These are phyloP conservation scores for Rhodofomes roseus DNA, from an alignment of 1,284 basidiomycete genomes.

Conservation along the genomic window DNA sequence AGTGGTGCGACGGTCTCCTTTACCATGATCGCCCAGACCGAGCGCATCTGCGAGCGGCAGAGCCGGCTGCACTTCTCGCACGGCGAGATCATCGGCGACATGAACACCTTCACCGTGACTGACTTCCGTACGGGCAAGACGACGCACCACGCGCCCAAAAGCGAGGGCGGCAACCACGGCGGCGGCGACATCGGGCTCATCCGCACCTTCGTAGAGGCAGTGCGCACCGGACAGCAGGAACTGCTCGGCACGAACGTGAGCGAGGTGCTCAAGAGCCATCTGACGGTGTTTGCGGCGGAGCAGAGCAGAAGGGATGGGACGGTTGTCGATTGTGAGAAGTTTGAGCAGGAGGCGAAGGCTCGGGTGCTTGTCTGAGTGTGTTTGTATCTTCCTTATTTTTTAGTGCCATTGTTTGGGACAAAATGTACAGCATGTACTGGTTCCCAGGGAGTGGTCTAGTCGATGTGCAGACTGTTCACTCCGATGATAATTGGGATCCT, in stretches of 20 bases:
- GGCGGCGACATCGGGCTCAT: constrained; percentile 79
- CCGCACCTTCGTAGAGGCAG: constrained; percentile 68
- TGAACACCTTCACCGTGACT: constrained; percentile 70
- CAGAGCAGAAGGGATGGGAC: constrained; percentile 61
- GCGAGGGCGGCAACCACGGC: constrained; percentile 70
- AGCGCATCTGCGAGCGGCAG: constrained; percentile 69
- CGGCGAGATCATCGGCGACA: constrained; percentile 83
- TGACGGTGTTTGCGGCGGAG: constrained; percentile 85
- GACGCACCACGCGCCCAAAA: constrained; percentile 46
- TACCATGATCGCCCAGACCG: constrained; percentile 78
- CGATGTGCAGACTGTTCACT: no score
- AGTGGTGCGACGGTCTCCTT: constrained; percentile 75
- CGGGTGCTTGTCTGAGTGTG: constrained; percentile 7
- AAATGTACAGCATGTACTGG: background rate
- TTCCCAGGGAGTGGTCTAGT: no score
- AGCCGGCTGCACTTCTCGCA: constrained; percentile 77
- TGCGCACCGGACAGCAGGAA: constrained; percentile 56
- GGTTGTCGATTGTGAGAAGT: constrained; percentile 63
- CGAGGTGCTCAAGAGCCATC: constrained; percentile 73
- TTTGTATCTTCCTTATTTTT: no score
- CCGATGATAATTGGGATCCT: no score
- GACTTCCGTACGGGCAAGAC: constrained; percentile 63
- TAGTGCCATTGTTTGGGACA: no score
- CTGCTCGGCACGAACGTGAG: constrained; percentile 61
- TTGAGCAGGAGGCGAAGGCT: constrained; percentile 49